Evolutionary conservation across 805 yeast species (phyloP), one percentile per base, ranked within the genome.

Genomic region (Nakazawaea ishiwadae): DNA sequence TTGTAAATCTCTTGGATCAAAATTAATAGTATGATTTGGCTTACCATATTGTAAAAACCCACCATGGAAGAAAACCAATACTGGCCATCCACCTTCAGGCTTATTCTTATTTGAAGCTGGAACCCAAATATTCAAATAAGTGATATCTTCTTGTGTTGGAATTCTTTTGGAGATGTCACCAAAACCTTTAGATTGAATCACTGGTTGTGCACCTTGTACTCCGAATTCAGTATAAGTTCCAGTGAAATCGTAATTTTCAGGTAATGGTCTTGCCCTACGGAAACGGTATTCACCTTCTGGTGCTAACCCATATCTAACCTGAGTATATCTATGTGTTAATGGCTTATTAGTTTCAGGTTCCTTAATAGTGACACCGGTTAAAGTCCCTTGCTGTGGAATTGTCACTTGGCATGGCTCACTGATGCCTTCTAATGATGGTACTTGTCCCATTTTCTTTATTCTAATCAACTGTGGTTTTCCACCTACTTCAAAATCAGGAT

Each of bases 1-100:
- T 39, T 59, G 56, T 23, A 51, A 42, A 21, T 55, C 46, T 42
- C 57, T 57, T 31, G 51, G 53, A 14, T 43, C 45, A 33, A 42
- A 42, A 18, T 42, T 42, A 30, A 42, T 37, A 3, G 44, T 36
- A 19, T 42, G 44, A 35, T 53, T 51, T 6, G 66, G 65, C 4
- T 51, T 44, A 10, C 59, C 67, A 31, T 58, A 59, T 45, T 66
- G 73, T 27, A 69, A 49, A 56, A 63, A 68, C 5, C 75, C 75
- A 19, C 75, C 75, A 49, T 69, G 75, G 36, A 68, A 52, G 49
- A 60, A 66, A 30, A 63, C 44, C 37, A 57, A 40, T 18, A 68
- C 72, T 3, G 73, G 71, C 71, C 70, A 40, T 10, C 36, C 39
- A 12, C 35, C 38, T 26, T 15, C 14, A 11, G 43, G 39, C 12